These are phyloP conservation scores for Penicillium psychrosexuale DNA, from an alignment of 2,329 filamentous ascomycete genomes.

Conservation along the genomic window DNA sequence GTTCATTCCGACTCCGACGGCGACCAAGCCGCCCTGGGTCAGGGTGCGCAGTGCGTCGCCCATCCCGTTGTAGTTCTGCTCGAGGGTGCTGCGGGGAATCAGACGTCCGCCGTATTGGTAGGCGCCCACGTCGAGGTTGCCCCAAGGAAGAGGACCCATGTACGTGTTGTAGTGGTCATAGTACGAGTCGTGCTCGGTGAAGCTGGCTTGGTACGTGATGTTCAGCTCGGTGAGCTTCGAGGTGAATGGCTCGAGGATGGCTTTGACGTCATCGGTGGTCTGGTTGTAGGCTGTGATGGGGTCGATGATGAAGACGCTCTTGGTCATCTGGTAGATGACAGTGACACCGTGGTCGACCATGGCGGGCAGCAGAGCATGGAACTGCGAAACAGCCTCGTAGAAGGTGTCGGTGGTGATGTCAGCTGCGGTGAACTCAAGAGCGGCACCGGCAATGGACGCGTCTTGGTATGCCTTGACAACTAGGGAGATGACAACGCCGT, in stretches of 20 bases:
- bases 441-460: conserved; percentile 43
- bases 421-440: conserved; percentile 41
- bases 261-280: conserved; percentile 43
- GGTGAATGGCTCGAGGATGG: conserved; percentile 47
- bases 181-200: conserved; percentile 33
- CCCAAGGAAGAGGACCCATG: conserved; percentile 31
- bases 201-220: conserved; percentile 33
- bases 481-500: conserved; percentile 55
- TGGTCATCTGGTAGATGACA: conserved; percentile 51
- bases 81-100: conserved; percentile 35
- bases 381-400: conserved; percentile 50
- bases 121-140: conserved; percentile 25
- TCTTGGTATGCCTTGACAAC: conserved; percentile 53
- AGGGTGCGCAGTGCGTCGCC: conserved; percentile 34
- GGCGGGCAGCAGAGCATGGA: conserved; percentile 50
- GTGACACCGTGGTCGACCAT: conserved; percentile 53
- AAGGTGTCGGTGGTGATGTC: conserved; percentile 46
- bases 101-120: conserved; percentile 36
- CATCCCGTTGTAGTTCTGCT: conserved; percentile 29
- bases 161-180: conserved; percentile 35
- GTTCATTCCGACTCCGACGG: conserved; percentile 41
- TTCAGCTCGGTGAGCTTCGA: conserved; percentile 38
- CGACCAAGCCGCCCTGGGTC: conserved; percentile 33
- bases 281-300: conserved; percentile 51
- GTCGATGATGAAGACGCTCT: conserved; percentile 47